Base-by-base conservation (phyloP, 345 rosid species). In the Litchi chinensis region DNA sequence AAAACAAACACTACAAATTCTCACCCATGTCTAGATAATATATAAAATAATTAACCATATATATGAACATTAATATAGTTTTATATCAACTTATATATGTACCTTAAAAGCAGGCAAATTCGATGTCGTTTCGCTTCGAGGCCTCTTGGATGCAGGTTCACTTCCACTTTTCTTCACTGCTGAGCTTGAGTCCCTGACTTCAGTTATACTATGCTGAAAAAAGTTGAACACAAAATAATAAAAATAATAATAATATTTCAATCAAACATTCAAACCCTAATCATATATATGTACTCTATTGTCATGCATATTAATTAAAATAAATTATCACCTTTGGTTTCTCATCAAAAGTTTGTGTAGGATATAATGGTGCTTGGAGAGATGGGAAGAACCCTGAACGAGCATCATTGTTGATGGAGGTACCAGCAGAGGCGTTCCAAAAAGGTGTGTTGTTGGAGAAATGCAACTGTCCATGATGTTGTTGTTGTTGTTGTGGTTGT, bases 81-180 rank as follows among this genome's bases (percentile, higher is more conserved):
- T 60, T 54, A 54, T 71, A 83, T 75, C 74, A 62, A 80, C 54
- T 56, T 40, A 64, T 70, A 5, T 11, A 39, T 44, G 75, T 83
- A 97, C 99, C 98, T 97, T 97, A 84, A 91, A 93, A 81, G 99
- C 88, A 77, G 98, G 99, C 82, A 91, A 77, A 80, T 95, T 84
- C 18, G 97, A 82, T 80, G 92, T 79, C 50, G 95, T 78, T 87
- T 93, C 99, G 78, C 85, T 92, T 86, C 95, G 81, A 52, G 91
- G 82, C 86, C 93, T 91, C 87, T 96, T 94, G 6, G 91, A 79
- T 77, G 88, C 77, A 68, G 91, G 83, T 59, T 88, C 91, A 26
- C 89, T 87, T 13, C 97, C 92, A 80, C 88, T 89, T 92, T 93
- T 94, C 90, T 97, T 93, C 70, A 68, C 90, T 43, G 66, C 71